phyloP scores from a whole-genome alignment of 805 yeast species.

The Barnettozyma sucrosica region DNA sequence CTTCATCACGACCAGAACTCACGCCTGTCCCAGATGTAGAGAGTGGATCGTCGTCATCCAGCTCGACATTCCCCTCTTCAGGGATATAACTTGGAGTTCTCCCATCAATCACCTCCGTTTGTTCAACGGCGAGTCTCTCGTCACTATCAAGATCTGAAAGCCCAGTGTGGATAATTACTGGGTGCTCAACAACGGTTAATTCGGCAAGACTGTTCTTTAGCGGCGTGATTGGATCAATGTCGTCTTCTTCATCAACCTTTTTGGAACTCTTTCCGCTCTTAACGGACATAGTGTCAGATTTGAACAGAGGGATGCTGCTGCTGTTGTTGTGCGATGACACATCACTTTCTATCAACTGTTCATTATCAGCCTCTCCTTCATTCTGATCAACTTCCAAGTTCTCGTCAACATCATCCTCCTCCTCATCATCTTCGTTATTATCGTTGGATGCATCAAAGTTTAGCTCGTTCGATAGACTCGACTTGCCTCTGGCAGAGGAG shows the following conservation, averaged over 20 bases:
- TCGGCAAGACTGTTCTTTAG: slow-evolving; percentile 1
- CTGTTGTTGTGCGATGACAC: not conserved
- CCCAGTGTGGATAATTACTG: not conserved
- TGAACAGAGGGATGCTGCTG: slow-evolving; percentile 7
- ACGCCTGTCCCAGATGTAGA: slow-evolving; percentile 5
- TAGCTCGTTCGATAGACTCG: slow-evolving; percentile 21
- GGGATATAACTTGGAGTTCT: not conserved
- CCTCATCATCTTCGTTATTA: slow-evolving; percentile 23
- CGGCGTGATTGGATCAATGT: slow-evolving; percentile 21
- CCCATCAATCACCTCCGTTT: slow-evolving; percentile 8
- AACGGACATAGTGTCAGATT: slow-evolving; percentile 17
- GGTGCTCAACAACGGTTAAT: not conserved
- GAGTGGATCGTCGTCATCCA: slow-evolving; percentile 19
- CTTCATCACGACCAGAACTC: slow-evolving; percentile 8
- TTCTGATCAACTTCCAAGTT: slow-evolving; percentile 16
- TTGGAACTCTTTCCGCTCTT: slow-evolving; percentile 3
- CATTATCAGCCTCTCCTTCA: slow-evolving; percentile 1
- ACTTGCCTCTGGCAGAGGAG: slow-evolving; percentile 18
- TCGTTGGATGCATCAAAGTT: slow-evolving; percentile 8
- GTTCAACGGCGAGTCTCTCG: slow-evolving; percentile 2
- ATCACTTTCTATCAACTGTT: not conserved
- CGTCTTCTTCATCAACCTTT: slow-evolving; percentile 13
- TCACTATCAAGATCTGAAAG: slow-evolving; percentile 2
- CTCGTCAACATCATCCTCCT: slow-evolving; percentile 14
- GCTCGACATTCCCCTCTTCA: not conserved